Conservation (phyloP, 768 basidiomycete species). For the Auricularia auricula-judae region DNA sequence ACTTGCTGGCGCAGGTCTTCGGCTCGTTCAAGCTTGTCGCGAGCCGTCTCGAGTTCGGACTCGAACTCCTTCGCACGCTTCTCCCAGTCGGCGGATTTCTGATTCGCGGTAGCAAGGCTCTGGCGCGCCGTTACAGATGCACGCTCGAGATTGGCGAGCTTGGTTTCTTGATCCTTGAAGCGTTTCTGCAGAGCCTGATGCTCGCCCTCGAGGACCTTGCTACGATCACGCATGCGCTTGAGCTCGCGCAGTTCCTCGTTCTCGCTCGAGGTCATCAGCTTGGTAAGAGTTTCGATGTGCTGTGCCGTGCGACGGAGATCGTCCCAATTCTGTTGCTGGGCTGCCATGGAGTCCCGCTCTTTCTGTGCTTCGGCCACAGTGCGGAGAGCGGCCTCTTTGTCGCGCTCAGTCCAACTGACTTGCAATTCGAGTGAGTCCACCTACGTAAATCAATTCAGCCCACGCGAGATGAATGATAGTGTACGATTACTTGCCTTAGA, state of each 20-base stretch:
- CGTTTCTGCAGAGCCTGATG: conserved; percentile 58
- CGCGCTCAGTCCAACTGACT: conserved; percentile 42
- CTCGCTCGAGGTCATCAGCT: conserved; percentile 49
- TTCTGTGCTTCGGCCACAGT: conserved; percentile 42
- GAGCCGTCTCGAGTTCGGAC: conserved; percentile 45
- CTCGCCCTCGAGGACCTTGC: conserved; percentile 53
- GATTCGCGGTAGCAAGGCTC: conserved; percentile 59
- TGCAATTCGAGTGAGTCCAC: conserved; percentile 50
- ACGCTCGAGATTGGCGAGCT: conserved; percentile 49
- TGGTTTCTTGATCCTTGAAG: conserved; percentile 59
- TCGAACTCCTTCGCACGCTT: conserved; percentile 63
- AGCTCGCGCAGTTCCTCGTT: conserved; percentile 67
- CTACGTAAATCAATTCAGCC: conserved; percentile 24
- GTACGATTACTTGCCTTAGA: conserved; percentile 38
- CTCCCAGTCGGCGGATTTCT: conserved; percentile 76
- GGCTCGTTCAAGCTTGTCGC: conserved; percentile 51
- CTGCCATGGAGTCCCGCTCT: conserved; percentile 45
- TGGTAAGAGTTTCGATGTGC: conserved; percentile 59
- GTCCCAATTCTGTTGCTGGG: conserved; percentile 73
- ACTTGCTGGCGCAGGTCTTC: conserved; percentile 56
- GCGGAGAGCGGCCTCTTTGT: conserved; percentile 47
- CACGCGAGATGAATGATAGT: neutral
- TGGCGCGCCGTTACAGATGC: conserved; percentile 46
- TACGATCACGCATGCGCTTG: conserved; percentile 46
- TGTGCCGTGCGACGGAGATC: conserved; percentile 57